Base-by-base conservation (phyloP, 2,329 filamentous ascomycete species). In the Verticillium nubilum region DNA sequence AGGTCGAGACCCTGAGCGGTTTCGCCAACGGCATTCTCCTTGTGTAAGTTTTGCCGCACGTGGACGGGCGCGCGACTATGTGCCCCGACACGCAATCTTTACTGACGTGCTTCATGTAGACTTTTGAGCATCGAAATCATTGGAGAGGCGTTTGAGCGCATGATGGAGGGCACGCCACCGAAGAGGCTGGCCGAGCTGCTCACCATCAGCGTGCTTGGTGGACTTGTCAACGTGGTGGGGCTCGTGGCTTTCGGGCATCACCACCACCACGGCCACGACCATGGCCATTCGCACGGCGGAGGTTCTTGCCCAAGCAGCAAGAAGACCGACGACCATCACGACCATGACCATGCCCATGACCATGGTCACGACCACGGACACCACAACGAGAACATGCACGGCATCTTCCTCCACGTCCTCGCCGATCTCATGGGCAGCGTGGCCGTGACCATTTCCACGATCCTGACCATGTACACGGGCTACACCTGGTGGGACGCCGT, bases 11-110 rank as follows among this genome's bases (percentile, higher is more conserved):
- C 0, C 78, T 99, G 60, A 96, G 94, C 61, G 95, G 95, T 0
- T 97, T 99, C 72, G 95, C 91, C 65, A 99, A 99, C 69, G 95
- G 95, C 7, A 89, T 99, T 28, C 94, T 99, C 66, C 77, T 99
- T 54, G 90, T 99, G 89, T 92, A 75, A 72, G 86, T 69, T 12
- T 7, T 2, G n/a, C n/a, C n/a, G n/a, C n/a, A n/a, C n/a, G 6
- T 10, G n/a, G 6, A 2, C 19, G 5, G n/a, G 42, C 54, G 23
- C 19, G 27, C n/a, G n/a, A n/a, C n/a, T 26, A 23, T 37, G n/a
- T 31, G 26, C 10, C n/a, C 29, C 19, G 23, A 56, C 15, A 15
- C 15, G 4, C 7, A 37, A 37, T 19, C 13, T 2, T 12, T 42
- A 28, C 56, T 57, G 28, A 57, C 54, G 28, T 12, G 15, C 26